Base-by-base conservation (phyloP, 1,284 basidiomycete genomes). In the Albatrellus sp. region DNA sequence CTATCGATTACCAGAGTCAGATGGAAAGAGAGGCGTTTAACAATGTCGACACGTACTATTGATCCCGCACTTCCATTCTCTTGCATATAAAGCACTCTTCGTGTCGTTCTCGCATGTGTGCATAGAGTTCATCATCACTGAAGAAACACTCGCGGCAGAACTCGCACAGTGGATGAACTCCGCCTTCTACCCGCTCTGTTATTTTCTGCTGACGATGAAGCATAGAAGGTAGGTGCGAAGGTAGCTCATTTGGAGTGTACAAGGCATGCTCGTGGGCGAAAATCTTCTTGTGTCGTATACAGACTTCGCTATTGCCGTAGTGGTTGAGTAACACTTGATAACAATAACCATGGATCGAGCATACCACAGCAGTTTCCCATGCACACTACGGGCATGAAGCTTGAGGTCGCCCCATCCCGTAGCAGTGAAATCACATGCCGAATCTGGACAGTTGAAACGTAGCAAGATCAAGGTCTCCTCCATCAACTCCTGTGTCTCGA, bases 71-170 rank as follows among this genome's bases (percentile, higher is more conserved):
- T 4, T 83, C 90, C 46, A 80, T 75, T 32, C 80, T 70, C 58
- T 89, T 89, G 64, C 96, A 98, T 28, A 98, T 67, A 57, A 96
- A 96, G 60, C 96, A 98, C 58, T 98, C 93, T 60, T 98, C 94
- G 65, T 98, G 94, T 40, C 69, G 70, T 57, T 93, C 85, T 38
- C 93, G 77, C 84, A 97, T 92, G 63, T 98, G 96, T 33, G 80
- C 69, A 60, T 84, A 97, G n/a, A 98, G 66, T 58, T 94, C 91
- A 57, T 98, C 94, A 48, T 86, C 83, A 28, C 82, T 70, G 60
- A 94, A 97, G 71, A 87, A 94, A 53, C 86, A 90, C 54, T 87
- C 80, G 24, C 77, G 76, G 57, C 94, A 98, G 63, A 97, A 98
- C 55, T 83, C 79, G 62, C 91, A 94, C n/a, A 85, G 60, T 0